Evolutionary conservation across 495 filamentous ascomycete species (phyloP), one percentile per base, ranked within the genome.

Genomic region (Penicillium arizonense): DNA sequence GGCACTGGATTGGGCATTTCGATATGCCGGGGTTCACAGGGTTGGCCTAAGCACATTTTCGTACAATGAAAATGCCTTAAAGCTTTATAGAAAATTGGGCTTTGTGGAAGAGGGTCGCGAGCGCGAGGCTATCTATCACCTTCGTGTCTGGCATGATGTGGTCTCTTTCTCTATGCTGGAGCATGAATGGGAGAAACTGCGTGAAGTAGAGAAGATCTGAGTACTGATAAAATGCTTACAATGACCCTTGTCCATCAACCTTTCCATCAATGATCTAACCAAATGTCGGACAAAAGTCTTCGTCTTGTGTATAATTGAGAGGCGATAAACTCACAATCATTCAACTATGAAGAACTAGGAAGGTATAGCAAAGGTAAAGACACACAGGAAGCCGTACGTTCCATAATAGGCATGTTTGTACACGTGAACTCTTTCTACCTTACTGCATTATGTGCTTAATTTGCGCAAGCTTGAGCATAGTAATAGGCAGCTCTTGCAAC

Each of bases 1-100:
- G 80, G 65, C 48, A 9, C 37, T 82, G 46, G 68, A 77, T 30
- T 82, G 74, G 67, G 76, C 64, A 2, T 82, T 82, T 52, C 47
- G 58, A 40, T 58, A 65, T 28, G 71, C 67, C 0, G 77, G 75
- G 3, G 26, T 81, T 65, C 79, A 82, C 59, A 58, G 75, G 28
- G 63, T 61, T 7, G 12, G n/a, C 4, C 13, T 61, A 7, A 43
- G 51, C 16, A 61, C 62, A 0, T 75, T 78, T 47, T 65, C 56
- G 43, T 80, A 65, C 45, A 82, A 82, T 56, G 47, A 58, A 18
- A 64, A 64, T 13, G 81, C 77, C 1, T 40, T 69, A 47, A 58
- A 52, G 26, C 50, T 81, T 51, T 82, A 82, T 50, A 58, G 65
- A 50, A 67, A 53, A 43, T 47, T 82, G n/a, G 77, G 79, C 1